Evolutionary conservation across 331 rosid species (phyloP).

Genomic region (Cydonia oblonga): DNA sequence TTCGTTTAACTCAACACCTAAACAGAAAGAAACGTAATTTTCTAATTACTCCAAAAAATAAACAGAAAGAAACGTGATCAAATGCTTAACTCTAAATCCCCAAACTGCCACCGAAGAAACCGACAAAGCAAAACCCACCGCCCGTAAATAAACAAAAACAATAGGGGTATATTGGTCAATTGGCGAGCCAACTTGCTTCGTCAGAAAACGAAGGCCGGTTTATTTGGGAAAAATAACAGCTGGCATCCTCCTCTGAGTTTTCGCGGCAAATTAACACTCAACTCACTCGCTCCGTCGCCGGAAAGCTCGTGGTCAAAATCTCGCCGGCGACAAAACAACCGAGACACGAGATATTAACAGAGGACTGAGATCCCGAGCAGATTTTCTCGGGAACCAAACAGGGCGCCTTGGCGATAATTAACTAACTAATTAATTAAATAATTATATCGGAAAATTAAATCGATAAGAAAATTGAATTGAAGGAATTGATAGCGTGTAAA

Average conservation of each 20-base stretch:
- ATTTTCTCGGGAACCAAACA: neutral
- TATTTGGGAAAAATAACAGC: neutral
- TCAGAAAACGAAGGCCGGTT: neutral
- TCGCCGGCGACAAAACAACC: neutral
- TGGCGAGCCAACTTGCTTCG: neutral
- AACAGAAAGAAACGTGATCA: neutral
- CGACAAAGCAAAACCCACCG: neutral
- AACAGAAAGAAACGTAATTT: too few relatives aligned
- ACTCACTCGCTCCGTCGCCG: neutral
- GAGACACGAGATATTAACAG: neutral
- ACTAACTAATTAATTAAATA: neutral
- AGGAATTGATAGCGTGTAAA: neutral
- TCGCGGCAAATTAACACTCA: neutral
- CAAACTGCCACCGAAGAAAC: neutral
- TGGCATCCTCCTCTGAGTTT: neutral
- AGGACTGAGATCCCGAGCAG: neutral
- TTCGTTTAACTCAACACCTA: neutral
- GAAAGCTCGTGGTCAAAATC: neutral
- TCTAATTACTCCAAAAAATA: too few relatives aligned
- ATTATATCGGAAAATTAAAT: neutral
- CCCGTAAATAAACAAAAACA: neutral
- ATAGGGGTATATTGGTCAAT: neutral
- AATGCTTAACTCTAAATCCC: neutral
- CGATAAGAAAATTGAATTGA: neutral
- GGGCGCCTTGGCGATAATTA: neutral